Percentiles rank a stretch among this genome's conserved stretches.
Conservation (phyloP, 345 rosid genomes). For the Salix purpurea region DNA sequence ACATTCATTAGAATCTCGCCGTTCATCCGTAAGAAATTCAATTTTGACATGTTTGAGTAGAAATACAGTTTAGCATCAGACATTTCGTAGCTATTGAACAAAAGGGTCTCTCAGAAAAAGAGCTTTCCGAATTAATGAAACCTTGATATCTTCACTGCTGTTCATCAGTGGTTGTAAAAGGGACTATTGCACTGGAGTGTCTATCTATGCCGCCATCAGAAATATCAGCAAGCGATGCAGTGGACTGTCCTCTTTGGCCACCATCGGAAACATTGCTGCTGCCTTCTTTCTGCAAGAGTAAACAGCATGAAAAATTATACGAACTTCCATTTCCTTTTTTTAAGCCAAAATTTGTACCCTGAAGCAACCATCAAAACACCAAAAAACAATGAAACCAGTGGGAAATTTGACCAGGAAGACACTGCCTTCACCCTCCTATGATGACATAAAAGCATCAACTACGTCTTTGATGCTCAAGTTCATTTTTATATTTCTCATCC, state of each 20-base stretch:
- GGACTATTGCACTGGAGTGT: not conserved
- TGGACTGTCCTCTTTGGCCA: slow-evolving; percentile 7
- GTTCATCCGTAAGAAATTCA: too few relatives aligned
- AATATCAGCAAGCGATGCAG: slow-evolving; percentile 8
- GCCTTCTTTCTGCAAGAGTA: slow-evolving; percentile 25
- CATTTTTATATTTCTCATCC: too few relatives aligned
- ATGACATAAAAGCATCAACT: not conserved
- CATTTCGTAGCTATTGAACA: not conserved
- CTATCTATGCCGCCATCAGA: not conserved
- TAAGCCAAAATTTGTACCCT: not conserved
- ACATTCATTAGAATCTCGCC: too few relatives aligned
- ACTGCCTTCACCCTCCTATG: not conserved
- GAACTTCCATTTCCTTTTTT: too few relatives aligned
- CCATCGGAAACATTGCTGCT: slow-evolving; percentile 2
- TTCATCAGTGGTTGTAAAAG: not conserved
- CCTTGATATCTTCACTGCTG: not conserved
- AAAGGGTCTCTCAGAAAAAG: not conserved
- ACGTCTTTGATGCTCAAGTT: too few relatives aligned
- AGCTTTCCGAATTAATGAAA: not conserved
- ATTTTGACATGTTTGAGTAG: too few relatives aligned
- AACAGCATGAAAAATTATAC: not conserved
- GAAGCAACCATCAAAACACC: not conserved
- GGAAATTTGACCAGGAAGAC: not conserved
- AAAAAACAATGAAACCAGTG: not conserved
- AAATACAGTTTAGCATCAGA: not conserved